These are phyloP conservation scores for Colletotrichum spinosum DNA, from an alignment of 2,329 filamentous ascomycete genomes.

Conservation along the genomic window DNA sequence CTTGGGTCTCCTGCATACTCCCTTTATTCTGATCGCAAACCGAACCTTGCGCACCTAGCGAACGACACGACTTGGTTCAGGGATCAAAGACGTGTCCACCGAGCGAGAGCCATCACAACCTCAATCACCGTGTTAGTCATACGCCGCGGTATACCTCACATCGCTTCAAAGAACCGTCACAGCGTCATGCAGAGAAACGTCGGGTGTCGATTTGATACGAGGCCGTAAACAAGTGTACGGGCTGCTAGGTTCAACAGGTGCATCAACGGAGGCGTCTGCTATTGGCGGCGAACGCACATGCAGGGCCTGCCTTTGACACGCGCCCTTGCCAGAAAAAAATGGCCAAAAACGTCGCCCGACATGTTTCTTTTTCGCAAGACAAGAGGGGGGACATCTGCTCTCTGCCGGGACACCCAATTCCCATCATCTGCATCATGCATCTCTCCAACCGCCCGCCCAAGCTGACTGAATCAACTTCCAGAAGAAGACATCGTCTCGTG, in stretches of 20 bases:
- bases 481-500: conserved; percentile 12
- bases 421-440: conserved; percentile 16
- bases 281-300: conserved; percentile 25
- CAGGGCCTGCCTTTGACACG: conserved; percentile 25
- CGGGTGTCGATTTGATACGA: conserved; percentile 34
- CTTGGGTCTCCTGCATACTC: conserved; percentile 25
- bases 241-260: conserved; percentile 34
- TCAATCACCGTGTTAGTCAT: background rate
- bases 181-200: conserved; percentile 34
- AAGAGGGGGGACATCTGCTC: conserved; percentile 19
- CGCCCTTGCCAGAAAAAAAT: conserved; percentile 25
- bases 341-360: conserved; percentile 32
- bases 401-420: conserved; percentile 26
- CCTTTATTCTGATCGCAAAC: conserved; percentile 11
- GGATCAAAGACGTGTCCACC: conserved; percentile 19
- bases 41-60: conserved; percentile 10
- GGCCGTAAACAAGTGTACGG: conserved; percentile 5
- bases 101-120: background rate
- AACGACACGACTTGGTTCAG: conserved; percentile 19
- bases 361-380: conserved; percentile 15
- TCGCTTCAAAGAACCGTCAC: conserved; percentile 21
- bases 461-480: conserved; percentile 17
- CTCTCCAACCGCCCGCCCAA: conserved; percentile 12
- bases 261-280: conserved; percentile 18
- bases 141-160: conserved; percentile 2